Conservation (phyloP, 176 grass and related monocot species). For the Otatea glauca region DNA sequence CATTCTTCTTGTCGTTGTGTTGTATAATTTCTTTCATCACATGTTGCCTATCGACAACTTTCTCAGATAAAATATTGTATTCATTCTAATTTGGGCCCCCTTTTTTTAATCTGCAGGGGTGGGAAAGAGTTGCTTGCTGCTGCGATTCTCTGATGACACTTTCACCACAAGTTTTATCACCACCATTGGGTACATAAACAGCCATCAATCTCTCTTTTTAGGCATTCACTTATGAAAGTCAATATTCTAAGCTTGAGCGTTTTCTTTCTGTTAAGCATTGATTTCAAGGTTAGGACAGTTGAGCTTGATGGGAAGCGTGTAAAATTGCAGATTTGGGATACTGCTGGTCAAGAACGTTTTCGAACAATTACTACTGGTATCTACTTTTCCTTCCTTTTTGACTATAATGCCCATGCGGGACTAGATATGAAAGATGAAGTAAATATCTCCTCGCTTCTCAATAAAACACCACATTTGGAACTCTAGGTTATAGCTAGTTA, state of each 20-base stretch:
- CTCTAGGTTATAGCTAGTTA: background rate
- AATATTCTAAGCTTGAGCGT: conserved; percentile 14
- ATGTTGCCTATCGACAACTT: background rate
- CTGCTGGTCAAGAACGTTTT: conserved; percentile 92
- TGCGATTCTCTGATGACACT: conserved; percentile 70
- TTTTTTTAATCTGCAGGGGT: conserved; percentile 52
- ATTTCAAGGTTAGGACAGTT: conserved; percentile 88
- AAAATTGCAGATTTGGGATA: conserved; percentile 94
- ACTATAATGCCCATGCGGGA: background rate
- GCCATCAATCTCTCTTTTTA: background rate
- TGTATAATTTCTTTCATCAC: background rate
- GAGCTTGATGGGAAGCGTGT: conserved; percentile 90
- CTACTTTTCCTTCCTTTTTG: background rate
- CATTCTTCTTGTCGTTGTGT: background rate
- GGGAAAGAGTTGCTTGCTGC: conserved; percentile 73
- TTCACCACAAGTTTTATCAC: conserved; percentile 77
- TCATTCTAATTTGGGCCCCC: conserved; percentile 23
- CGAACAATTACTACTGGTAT: conserved; percentile 90
- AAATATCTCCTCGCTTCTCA: background rate
- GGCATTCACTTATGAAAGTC: conserved; percentile 20
- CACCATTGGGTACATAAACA: conserved; percentile 52
- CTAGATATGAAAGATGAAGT: conserved; percentile 5
- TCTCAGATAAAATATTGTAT: background rate
- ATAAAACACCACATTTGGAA: background rate
- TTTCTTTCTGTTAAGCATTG: conserved; percentile 61